Conservation (phyloP, 768 basidiomycete species). For the Plicaturopsis crispa region DNA sequence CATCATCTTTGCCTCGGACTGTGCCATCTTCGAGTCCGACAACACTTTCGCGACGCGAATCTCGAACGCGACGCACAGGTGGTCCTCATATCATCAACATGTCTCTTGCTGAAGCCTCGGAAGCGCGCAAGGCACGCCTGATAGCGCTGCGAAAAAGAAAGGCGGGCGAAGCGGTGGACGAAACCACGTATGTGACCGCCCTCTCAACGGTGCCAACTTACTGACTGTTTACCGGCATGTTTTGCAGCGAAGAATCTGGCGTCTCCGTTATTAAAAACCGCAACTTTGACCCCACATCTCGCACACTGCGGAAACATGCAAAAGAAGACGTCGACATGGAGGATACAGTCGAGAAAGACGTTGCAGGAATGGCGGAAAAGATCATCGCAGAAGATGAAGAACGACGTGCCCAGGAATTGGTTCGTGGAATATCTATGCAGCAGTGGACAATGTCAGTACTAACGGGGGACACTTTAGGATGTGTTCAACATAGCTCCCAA, state of each 20-base stretch:
- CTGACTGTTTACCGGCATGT: not conserved
- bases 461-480: conserved; percentile 67
- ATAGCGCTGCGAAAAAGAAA: conserved; percentile 71
- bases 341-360: conserved; percentile 85
- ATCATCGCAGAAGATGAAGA: conserved; percentile 86
- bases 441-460: conserved; percentile 2
- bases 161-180: conserved; percentile 41
- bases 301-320: conserved; percentile 63
- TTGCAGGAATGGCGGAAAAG: conserved; percentile 75
- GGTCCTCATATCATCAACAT: conserved; percentile 25
- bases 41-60: too few species aligned
- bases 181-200: conserved; percentile 37
- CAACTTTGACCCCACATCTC: conserved; percentile 88
- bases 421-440: conserved; percentile 27
- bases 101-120: conserved; percentile 73
- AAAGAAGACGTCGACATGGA: conserved; percentile 44
- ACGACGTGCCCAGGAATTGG: conserved; percentile 80
- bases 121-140: conserved; percentile 75
- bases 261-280: conserved; percentile 59
- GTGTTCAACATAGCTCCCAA: conserved; percentile 97
- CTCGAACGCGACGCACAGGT: too few species aligned
- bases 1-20: too few species aligned
- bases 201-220: not conserved
- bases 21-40: too few species aligned
- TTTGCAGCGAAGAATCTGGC: conserved; percentile 29